A percentile compares a stretch with the other conserved stretches of the same genome.
Conservation (phyloP, 1,139 yeast species). For the Saccharomyces pastorianus region DNA sequence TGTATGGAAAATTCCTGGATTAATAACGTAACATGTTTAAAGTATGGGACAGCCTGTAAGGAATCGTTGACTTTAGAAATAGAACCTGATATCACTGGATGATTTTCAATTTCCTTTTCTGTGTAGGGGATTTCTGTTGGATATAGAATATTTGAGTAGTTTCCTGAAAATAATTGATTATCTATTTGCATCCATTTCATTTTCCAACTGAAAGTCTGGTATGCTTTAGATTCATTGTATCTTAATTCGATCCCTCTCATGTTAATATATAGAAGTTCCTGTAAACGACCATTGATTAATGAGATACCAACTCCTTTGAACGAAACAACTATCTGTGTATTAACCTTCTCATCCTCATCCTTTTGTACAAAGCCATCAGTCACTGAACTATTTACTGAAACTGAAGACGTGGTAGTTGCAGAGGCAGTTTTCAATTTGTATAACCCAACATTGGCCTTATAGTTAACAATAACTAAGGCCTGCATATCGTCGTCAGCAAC, state of each 20-base stretch:
- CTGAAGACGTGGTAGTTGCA: slow-evolving; percentile 11
- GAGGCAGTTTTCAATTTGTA: slow-evolving; percentile 41
- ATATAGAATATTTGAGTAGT: slow-evolving; percentile 81
- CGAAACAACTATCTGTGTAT: slow-evolving; percentile 50
- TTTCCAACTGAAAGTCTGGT: slow-evolving; percentile 72
- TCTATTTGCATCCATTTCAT: slow-evolving; percentile 93
- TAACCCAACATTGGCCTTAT: slow-evolving; percentile 68
- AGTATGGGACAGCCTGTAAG: slow-evolving; percentile 79
- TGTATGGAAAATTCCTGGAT: slow-evolving; percentile 89
- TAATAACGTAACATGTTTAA: slow-evolving; percentile 83
- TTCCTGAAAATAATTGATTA: slow-evolving; percentile 82
- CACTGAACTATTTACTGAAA: slow-evolving; percentile 33
- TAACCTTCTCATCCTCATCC: slow-evolving; percentile 62
- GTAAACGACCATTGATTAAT: slow-evolving; percentile 57
- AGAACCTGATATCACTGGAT: slow-evolving; percentile 85
- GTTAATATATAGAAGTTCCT: slow-evolving; percentile 78
- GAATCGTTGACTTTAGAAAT: slow-evolving; percentile 79
- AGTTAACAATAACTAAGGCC: slow-evolving; percentile 73
- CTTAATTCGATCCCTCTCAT: slow-evolving; percentile 73
- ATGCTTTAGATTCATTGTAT: slow-evolving; percentile 76
- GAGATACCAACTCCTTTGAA: slow-evolving; percentile 91
- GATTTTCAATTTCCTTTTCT: slow-evolving; percentile 73
- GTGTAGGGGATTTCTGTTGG: slow-evolving; percentile 88
- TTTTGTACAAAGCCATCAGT: slow-evolving; percentile 51
- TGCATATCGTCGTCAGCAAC: slow-evolving; percentile 96